Evolutionary conservation across 2,329 filamentous ascomycete species (phyloP).

Genomic region (Penicillium thymicola): DNA sequence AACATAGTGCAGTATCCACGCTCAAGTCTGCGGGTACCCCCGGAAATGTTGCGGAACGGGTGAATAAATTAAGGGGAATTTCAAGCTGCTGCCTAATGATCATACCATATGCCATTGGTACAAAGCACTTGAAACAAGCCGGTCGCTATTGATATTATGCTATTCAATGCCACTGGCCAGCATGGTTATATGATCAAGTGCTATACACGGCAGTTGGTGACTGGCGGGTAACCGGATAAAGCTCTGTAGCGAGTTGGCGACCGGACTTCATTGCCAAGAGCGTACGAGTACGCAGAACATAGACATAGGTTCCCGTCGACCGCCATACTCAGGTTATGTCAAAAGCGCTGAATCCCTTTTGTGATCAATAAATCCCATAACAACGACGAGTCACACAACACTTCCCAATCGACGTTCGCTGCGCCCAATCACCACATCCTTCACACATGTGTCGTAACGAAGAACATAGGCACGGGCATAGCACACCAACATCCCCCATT

Average conservation of each 20-base stretch:
- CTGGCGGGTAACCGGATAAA: background rate
- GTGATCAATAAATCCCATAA: background rate
- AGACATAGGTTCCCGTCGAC: background rate
- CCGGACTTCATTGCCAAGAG: background rate
- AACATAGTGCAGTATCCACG: background rate
- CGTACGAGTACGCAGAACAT: background rate
- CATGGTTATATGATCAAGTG: background rate
- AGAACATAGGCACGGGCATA: background rate
- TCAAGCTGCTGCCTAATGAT: background rate
- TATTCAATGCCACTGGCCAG: background rate
- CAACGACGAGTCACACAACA: background rate
- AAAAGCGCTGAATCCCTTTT: background rate
- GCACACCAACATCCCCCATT: background rate
- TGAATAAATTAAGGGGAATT: constrained; percentile 1
- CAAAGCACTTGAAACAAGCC: background rate
- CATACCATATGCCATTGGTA: background rate
- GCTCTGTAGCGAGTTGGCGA: background rate
- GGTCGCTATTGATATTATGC: background rate
- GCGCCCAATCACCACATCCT: background rate
- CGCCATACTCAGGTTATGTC: background rate
- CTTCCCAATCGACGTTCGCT: background rate
- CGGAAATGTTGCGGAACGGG: background rate
- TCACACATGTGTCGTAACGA: background rate
- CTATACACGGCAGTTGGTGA: background rate
- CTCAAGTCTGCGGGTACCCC: background rate